Conservation (phyloP, 768 basidiomycete genomes). For the Leccinum barrowsii region DNA sequence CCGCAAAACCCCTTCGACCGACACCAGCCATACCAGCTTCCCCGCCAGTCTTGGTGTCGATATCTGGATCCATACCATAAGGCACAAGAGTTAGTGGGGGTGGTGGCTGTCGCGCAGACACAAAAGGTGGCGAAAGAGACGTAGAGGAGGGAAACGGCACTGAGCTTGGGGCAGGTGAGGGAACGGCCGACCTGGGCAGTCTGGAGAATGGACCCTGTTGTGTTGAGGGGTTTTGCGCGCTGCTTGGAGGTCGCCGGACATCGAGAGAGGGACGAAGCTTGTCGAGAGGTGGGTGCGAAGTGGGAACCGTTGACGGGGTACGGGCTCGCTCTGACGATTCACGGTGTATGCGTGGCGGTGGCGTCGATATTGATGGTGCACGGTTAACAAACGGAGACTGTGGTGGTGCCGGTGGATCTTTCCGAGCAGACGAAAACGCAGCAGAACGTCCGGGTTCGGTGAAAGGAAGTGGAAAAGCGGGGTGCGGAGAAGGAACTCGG, state of each 20-base stretch:
- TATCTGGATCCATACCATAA: slow-evolving; percentile 29
- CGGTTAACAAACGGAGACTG: slow-evolving; percentile 8
- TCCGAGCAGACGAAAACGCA: slow-evolving; percentile 12
- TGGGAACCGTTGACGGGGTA: slow-evolving; percentile 13
- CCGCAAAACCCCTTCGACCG: slow-evolving; percentile 76
- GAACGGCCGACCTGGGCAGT: slow-evolving; percentile 8
- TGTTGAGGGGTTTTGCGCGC: slow-evolving; percentile 4
- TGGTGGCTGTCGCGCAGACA: slow-evolving; percentile 17
- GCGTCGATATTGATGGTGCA: slow-evolving; percentile 10
- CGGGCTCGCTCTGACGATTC: slow-evolving; percentile 17
- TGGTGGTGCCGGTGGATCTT: slow-evolving; percentile 10
- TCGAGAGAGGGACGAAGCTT: slow-evolving; percentile 13
- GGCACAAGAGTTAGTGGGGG: slow-evolving; percentile 14
- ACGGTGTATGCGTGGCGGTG: slow-evolving; percentile 7
- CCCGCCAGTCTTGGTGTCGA: slow-evolving; percentile 72
- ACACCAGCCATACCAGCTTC: slow-evolving; percentile 90
- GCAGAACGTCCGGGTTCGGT: slow-evolving; percentile 16
- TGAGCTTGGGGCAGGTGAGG: slow-evolving; percentile 5
- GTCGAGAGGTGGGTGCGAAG: slow-evolving; percentile 19
- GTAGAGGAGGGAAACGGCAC: slow-evolving; percentile 17
- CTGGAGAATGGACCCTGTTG: slow-evolving; percentile 8
- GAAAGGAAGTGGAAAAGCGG: slow-evolving; percentile 10
- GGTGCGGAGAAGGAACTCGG: slow-evolving; percentile 8
- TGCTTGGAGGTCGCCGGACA: slow-evolving; percentile 14
- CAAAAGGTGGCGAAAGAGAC: neutral